phyloP scores from a whole-genome alignment of 176 grass and related monocot species.

The Musa troglodytarum region DNA sequence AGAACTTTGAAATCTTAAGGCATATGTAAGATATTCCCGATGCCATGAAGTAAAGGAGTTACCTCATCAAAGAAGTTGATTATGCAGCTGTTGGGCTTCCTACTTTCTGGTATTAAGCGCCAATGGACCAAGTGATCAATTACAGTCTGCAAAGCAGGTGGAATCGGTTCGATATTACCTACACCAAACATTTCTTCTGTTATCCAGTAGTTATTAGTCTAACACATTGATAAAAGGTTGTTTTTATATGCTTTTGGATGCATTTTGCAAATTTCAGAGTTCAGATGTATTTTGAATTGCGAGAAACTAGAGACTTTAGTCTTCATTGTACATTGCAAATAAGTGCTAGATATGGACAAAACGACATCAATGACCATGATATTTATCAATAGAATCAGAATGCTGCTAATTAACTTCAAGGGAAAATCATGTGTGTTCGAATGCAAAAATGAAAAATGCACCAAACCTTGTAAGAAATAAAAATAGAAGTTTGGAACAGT shows the following conservation, averaged over 20 bases:
- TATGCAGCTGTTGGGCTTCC: slow-evolving; percentile 89
- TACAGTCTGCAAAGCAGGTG: slow-evolving; percentile 68
- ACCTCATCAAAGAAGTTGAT: slow-evolving; percentile 99
- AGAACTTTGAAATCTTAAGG: neutral
- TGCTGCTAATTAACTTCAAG: too few species aligned
- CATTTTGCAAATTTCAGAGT: too few species aligned
- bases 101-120: slow-evolving; percentile 93
- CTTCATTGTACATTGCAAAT: too few species aligned
- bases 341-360: too few species aligned
- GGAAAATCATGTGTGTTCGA: too few species aligned
- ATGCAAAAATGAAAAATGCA: neutral
- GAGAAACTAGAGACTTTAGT: too few species aligned
- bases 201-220: neutral
- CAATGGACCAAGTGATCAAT: slow-evolving; percentile 95
- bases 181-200: slow-evolving; percentile 14
- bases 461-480: neutral
- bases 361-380: too few species aligned
- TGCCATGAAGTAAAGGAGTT: slow-evolving; percentile 11
- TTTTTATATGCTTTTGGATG: too few species aligned
- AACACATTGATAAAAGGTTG: too few species aligned
- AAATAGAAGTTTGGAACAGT: slow-evolving; percentile 5
- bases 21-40: neutral
- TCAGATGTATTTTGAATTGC: too few species aligned
- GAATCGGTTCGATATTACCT: slow-evolving; percentile 93
- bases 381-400: too few species aligned